These are phyloP conservation scores for Fusarium longipes DNA, from an alignment of 2,329 filamentous ascomycete species.

Conservation along the genomic window DNA sequence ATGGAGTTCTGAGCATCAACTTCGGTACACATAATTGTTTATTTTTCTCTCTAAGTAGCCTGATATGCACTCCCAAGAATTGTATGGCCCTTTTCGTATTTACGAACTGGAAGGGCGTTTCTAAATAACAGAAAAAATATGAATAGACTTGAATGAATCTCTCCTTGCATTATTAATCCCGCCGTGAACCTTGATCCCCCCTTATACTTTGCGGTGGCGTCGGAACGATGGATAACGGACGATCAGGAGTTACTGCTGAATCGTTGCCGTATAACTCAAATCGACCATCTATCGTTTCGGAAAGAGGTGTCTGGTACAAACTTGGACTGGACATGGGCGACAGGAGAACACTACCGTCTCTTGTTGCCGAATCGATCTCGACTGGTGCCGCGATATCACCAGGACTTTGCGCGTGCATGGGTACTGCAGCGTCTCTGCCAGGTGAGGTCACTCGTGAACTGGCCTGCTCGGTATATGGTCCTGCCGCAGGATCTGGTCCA, in stretches of 20 bases:
- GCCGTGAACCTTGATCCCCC: conserved; percentile 14
- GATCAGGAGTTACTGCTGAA: conserved; percentile 12
- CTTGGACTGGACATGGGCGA: conserved; percentile 39
- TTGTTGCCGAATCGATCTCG: conserved; percentile 61
- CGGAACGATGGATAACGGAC: conserved; percentile 41
- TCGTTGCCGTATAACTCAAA: conserved; percentile 61
- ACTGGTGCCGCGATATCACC: conserved; percentile 63
- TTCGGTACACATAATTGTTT: conserved; percentile 35
- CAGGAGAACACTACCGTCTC: conserved; percentile 27
- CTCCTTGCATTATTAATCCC: conserved; percentile 21
- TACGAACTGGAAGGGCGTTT: conserved; percentile 47
- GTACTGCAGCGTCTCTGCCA: conserved; percentile 54
- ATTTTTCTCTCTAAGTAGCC: conserved; percentile 36
- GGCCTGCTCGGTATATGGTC: conserved; percentile 59
- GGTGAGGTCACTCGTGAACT: conserved; percentile 48
- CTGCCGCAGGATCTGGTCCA: conserved; percentile 57
- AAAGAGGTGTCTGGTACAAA: conserved; percentile 37
- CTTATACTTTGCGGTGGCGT: conserved; percentile 41
- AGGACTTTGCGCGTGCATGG: conserved; percentile 58
- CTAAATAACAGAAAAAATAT: conserved; percentile 39
- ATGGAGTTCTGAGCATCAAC: conserved; percentile 43
- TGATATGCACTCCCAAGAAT: conserved; percentile 32
- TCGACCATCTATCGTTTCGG: conserved; percentile 49
- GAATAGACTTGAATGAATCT: conserved; percentile 22
- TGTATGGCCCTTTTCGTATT: conserved; percentile 40